A percentile compares a stretch with the other conserved stretches of the same genome.
Conservation (phyloP, 257 asterid species). For the Leptodermis oblonga region DNA sequence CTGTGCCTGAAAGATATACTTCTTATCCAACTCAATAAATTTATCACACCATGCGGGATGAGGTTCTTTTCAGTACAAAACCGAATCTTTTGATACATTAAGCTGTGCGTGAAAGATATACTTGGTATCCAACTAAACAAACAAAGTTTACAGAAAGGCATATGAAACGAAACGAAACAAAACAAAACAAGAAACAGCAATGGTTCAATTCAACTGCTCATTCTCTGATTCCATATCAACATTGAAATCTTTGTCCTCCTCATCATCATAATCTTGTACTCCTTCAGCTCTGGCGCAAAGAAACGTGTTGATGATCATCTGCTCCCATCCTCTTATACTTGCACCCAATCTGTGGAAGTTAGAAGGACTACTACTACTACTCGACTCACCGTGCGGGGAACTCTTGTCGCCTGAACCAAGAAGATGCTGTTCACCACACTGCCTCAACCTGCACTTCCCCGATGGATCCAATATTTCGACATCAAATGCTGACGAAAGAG, state of each 20-base stretch:
- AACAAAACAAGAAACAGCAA: not conserved
- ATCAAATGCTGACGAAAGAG: slow-evolving; percentile 57
- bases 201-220: slow-evolving; percentile 23
- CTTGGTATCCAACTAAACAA: too few species aligned
- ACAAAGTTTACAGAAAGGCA: too few species aligned
- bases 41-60: too few species aligned
- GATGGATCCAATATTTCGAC: slow-evolving; percentile 39
- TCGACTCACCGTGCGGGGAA: slow-evolving; percentile 27
- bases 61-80: too few species aligned
- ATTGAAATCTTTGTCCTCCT: slow-evolving; percentile 34
- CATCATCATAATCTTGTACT: slow-evolving; percentile 20
- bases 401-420: slow-evolving; percentile 12
- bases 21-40: too few species aligned
- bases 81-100: too few species aligned
- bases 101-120: too few species aligned
- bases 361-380: slow-evolving; percentile 30
- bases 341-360: slow-evolving; percentile 41
- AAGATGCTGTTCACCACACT: slow-evolving; percentile 24
- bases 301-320: slow-evolving; percentile 38
- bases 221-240: slow-evolving; percentile 18
- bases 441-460: slow-evolving; percentile 52
- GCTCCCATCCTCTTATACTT: slow-evolving; percentile 61
- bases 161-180: not conserved
- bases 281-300: slow-evolving; percentile 36
- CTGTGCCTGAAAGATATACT: too few species aligned